These are phyloP conservation scores for Solanum etuberosum DNA, from an alignment of 257 asterid genomes.

Conservation along the genomic window DNA sequence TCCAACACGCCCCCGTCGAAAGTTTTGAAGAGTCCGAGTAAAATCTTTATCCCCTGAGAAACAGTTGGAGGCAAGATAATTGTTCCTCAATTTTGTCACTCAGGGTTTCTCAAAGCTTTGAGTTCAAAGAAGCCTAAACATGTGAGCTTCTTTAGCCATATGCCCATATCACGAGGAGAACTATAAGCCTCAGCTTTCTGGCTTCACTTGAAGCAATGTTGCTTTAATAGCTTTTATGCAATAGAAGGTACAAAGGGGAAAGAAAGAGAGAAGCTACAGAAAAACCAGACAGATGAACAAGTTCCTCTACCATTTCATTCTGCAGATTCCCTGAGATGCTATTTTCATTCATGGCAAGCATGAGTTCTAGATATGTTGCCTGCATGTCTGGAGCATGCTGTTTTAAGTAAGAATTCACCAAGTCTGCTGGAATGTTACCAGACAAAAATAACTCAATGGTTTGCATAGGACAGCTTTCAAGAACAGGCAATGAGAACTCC, in stretches of 20 bases:
- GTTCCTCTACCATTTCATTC: slow-evolving; percentile 85
- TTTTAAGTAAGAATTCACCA: slow-evolving; percentile 84
- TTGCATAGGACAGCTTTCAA: slow-evolving; percentile 84
- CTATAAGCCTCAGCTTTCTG: not conserved
- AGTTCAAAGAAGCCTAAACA: not conserved
- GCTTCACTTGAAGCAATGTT: not conserved
- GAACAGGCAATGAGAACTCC: slow-evolving; percentile 90
- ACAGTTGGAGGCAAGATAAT: not conserved
- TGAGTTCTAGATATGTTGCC: slow-evolving; percentile 86
- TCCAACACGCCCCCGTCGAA: not conserved
- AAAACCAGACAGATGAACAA: slow-evolving; percentile 1
- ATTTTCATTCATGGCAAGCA: slow-evolving; percentile 83
- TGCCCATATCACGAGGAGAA: not conserved
- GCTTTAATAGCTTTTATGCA: not conserved
- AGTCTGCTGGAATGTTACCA: slow-evolving; percentile 96
- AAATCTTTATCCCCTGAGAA: not conserved
- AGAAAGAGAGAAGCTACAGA: slow-evolving; percentile 1
- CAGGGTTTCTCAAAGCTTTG: not conserved
- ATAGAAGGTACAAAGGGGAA: not conserved
- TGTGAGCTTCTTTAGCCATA: not conserved
- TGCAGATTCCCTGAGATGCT: slow-evolving; percentile 84
- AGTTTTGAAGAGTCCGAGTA: not conserved
- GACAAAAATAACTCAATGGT: slow-evolving; percentile 88
- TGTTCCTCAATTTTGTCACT: not conserved
- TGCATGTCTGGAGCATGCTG: slow-evolving; percentile 95